Base-by-base conservation (phyloP, 2,329 filamentous ascomycete genomes). In the Ophiostoma sp. region DNA sequence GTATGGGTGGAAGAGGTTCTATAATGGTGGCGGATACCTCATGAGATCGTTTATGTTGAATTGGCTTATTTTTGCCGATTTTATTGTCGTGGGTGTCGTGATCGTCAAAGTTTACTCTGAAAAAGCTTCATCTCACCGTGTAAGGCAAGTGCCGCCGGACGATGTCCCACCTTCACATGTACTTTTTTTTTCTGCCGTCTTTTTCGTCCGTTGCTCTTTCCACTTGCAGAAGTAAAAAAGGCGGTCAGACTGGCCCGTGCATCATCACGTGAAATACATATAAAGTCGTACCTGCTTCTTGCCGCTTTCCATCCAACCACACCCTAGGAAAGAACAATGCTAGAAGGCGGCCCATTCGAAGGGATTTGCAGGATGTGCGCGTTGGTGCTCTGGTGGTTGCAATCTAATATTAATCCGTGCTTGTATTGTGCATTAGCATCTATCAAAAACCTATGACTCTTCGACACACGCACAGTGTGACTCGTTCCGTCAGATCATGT, bases 301-400 rank as follows among this genome's bases (percentile, higher is more conserved):
- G 4, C 12, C 11, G 31, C 4, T 31, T 17, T 36, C 3, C 33
- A 31, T n/a, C 45, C 45, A 52, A 55, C 66, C 28, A 69, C 64
- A n/a, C 45, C 45, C 45, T 69, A 69, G 66, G 15, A 69, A 69
- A 69, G 64, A 52, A 52, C 39, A 69, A 52, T 52, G 42, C 25
- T 22, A 69, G 63, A 48, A 68, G 61, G 39, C n/a, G 7, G 7
- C 9, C n/a, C 61, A 45, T 45, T 66, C 22, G 59, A 28, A 28
- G 42, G 42, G 63, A 50, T n/a, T 66, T 25, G n/a, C 39, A 28
- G 63, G 36, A 28, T 25, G 33, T 39, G 36, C 15, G 19, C 17
- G 9, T 42, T 42, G 39, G 39, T n/a, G n/a, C n/a, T n/a, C n/a
- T 64, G 19, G 39, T 9, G 42, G 42, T 33, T 68, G 64, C 45